Conservation (phyloP, 2,329 filamentous ascomycete species). For the Anthostomella pinea region DNA sequence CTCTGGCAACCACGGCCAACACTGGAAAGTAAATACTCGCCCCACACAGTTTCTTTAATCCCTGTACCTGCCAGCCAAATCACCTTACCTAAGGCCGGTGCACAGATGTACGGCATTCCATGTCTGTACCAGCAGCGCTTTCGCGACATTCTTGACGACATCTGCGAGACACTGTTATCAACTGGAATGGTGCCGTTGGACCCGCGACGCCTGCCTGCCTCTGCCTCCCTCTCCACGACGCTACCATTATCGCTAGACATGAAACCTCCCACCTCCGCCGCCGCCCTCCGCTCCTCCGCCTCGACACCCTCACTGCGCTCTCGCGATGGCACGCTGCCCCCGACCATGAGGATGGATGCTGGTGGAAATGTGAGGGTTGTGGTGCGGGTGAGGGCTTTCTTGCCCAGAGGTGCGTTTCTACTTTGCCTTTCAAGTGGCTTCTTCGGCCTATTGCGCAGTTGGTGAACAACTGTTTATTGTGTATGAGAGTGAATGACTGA, state of each 20-base stretch:
- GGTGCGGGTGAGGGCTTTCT: slow-evolving; percentile 75
- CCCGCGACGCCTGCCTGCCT: slow-evolving; percentile 47
- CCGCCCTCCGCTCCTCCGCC: slow-evolving; percentile 58
- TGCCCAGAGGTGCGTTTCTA: slow-evolving; percentile 67
- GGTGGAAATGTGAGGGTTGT: slow-evolving; percentile 81
- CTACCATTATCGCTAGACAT: slow-evolving; percentile 32
- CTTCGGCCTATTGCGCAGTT: slow-evolving; percentile 2
- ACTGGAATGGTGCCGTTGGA: slow-evolving; percentile 38
- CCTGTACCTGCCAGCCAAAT: no score
- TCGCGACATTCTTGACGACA: slow-evolving; percentile 16
- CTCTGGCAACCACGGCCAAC: slow-evolving; percentile 2
- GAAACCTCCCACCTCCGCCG: slow-evolving; percentile 19
- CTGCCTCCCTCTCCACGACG: slow-evolving; percentile 19
- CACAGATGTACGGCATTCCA: slow-evolving; percentile 26
- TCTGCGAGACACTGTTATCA: slow-evolving; percentile 14
- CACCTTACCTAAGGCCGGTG: no score
- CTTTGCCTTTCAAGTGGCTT: slow-evolving; percentile 10
- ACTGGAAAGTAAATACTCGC: slow-evolving; percentile 18
- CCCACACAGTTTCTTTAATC: slow-evolving; percentile 3
- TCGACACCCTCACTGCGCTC: slow-evolving; percentile 77
- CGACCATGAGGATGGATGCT: slow-evolving; percentile 54
- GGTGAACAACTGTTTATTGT: slow-evolving; percentile 4
- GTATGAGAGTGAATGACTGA: slow-evolving; percentile 10
- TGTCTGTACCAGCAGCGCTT: slow-evolving; percentile 13
- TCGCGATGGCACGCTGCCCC: slow-evolving; percentile 62